phyloP scores from a whole-genome alignment of 345 rosid genomes.

The Jatropha curcas region DNA sequence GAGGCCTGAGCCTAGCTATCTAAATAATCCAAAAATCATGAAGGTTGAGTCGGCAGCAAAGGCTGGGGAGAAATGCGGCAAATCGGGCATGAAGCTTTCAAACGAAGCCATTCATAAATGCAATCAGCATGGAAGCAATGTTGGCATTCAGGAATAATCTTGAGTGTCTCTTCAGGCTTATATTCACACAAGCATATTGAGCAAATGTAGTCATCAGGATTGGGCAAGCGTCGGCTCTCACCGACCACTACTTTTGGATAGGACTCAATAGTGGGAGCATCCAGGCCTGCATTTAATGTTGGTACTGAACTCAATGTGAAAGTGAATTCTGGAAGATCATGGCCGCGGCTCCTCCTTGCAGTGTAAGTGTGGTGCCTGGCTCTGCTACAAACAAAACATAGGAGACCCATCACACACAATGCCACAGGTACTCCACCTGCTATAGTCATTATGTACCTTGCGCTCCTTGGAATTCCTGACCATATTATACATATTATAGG shows the following conservation, averaged over 20 bases:
- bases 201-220: conserved; percentile 41
- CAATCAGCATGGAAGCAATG: conserved; percentile 33
- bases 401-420: conserved; percentile 38
- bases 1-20: background rate
- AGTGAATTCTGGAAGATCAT: conserved; percentile 19
- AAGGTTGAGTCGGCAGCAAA: background rate
- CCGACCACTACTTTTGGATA: conserved; percentile 52
- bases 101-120: conserved; percentile 26
- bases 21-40: background rate
- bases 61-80: conserved; percentile 19
- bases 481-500: too few species aligned
- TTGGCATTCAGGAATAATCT: conserved; percentile 37
- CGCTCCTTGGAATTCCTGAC: conserved; percentile 45
- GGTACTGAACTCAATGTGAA: conserved; percentile 26
- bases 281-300: conserved; percentile 32
- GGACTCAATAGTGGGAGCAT: conserved; percentile 51
- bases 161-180: conserved; percentile 38
- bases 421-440: conserved; percentile 61
- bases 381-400: conserved; percentile 40
- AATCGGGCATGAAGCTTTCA: conserved; percentile 30
- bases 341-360: conserved; percentile 16
- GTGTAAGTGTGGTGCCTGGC: conserved; percentile 22
- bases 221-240: conserved; percentile 47
- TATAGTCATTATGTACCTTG: conserved; percentile 45
- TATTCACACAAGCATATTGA: conserved; percentile 47